These are phyloP conservation scores for Tardiomyces digboiensis DNA, from an alignment of 1,139 yeast genomes.

Conservation along the genomic window DNA sequence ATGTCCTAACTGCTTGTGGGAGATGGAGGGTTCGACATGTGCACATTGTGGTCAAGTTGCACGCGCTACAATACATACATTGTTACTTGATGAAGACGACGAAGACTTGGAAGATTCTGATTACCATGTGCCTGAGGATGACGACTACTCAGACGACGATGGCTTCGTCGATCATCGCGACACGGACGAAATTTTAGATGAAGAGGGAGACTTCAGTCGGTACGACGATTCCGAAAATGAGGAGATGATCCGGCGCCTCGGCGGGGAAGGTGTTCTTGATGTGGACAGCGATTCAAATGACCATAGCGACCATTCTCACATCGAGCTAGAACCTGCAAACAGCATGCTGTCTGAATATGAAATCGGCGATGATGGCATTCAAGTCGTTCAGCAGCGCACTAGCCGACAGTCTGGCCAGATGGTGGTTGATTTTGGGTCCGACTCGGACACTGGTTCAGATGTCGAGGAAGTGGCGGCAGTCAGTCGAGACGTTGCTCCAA, in stretches of 20 bases:
- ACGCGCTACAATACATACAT: constrained; percentile 1
- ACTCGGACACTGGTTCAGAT: background rate
- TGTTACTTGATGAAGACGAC: constrained; percentile 5
- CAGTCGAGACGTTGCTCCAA: background rate
- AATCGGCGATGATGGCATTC: background rate
- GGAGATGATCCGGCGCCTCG: background rate
- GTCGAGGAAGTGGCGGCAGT: background rate
- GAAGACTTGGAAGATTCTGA: constrained; percentile 6
- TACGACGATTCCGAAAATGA: constrained; percentile 3
- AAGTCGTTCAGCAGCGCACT: background rate
- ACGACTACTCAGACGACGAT: constrained; percentile 6
- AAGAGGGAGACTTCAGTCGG: constrained; percentile 3
- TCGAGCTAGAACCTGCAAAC: background rate
- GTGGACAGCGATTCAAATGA: constrained; percentile 1
- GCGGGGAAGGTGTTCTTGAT: background rate
- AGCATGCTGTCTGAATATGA: background rate
- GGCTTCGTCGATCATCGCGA: constrained; percentile 6
- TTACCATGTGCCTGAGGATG: constrained; percentile 7
- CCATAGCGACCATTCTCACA: background rate
- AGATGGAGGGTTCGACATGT: constrained; percentile 49
- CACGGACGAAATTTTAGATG: constrained; percentile 5
- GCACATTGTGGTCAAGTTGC: constrained; percentile 33
- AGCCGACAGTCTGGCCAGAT: background rate
- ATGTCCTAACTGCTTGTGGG: constrained; percentile 81
- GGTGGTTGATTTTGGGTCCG: background rate